A percentile compares a stretch with the other conserved stretches of the same genome.
Conservation (phyloP, 768 basidiomycete genomes). For the Rhizopogon sp. region DNA sequence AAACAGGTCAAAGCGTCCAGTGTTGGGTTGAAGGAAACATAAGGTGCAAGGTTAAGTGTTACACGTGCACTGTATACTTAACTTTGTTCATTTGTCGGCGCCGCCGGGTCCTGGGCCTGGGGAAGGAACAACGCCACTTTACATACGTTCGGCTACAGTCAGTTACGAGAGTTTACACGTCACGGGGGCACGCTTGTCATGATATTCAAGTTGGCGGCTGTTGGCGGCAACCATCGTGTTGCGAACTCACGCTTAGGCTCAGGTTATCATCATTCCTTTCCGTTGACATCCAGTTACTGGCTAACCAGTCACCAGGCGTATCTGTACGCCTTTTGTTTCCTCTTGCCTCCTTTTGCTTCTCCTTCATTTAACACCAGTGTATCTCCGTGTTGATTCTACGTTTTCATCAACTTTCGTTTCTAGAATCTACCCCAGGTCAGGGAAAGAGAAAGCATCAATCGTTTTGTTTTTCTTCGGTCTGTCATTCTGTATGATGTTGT, state of each 20-base stretch:
- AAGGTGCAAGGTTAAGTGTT: too few relatives aligned
- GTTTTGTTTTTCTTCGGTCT: background rate
- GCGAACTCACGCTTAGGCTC: conserved; percentile 1
- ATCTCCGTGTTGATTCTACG: background rate
- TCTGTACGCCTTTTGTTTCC: background rate
- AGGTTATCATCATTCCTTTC: background rate
- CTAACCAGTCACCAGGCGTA: background rate
- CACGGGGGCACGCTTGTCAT: background rate
- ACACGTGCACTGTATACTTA: too few relatives aligned
- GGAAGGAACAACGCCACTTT: too few relatives aligned
- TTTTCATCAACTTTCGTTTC: background rate
- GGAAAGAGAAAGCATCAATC: background rate
- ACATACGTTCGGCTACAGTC: background rate
- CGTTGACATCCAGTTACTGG: background rate
- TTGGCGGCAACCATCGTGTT: background rate
- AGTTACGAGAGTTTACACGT: background rate
- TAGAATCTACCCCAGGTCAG: background rate
- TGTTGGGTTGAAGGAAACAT: too few relatives aligned
- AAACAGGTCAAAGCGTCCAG: too few relatives aligned
- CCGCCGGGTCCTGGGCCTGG: too few relatives aligned
- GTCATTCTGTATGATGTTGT: background rate
- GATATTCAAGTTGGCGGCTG: background rate
- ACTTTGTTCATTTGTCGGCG: too few relatives aligned
- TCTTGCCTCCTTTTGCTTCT: background rate
- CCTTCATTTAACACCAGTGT: background rate